Evolutionary conservation across 805 yeast genomes (phyloP).

Genomic region (Starmerella stellata): DNA sequence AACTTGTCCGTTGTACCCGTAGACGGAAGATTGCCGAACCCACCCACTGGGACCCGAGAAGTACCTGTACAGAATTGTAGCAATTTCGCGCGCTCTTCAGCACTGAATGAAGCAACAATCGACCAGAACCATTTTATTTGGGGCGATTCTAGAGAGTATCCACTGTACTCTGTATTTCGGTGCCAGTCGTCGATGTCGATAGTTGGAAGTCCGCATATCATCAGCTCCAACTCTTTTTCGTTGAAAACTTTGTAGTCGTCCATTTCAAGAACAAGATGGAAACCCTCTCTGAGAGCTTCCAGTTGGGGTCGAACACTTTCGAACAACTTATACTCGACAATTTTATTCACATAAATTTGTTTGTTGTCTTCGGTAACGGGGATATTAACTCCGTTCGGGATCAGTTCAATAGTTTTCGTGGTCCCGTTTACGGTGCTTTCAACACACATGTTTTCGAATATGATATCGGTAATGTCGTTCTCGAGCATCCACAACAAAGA

Average conservation of each 20-base stretch:
- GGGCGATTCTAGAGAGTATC: conserved; percentile 63
- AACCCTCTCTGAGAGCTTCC: conserved; percentile 65
- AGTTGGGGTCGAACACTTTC: conserved; percentile 74
- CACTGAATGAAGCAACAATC: conserved; percentile 84
- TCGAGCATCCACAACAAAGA: conserved; percentile 91
- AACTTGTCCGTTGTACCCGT: conserved; percentile 73
- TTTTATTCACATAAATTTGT: conserved; percentile 65
- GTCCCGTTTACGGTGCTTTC: conserved; percentile 46
- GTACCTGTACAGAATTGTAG: conserved; percentile 96
- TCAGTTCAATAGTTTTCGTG: conserved; percentile 72
- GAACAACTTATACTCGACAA: conserved; percentile 73
- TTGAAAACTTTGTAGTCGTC: conserved; percentile 74
- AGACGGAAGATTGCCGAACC: conserved; percentile 78
- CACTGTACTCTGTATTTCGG: conserved; percentile 57
- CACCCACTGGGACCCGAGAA: conserved; percentile 84
- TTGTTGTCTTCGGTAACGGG: conserved; percentile 83
- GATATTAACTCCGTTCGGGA: conserved; percentile 64
- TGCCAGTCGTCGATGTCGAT: conserved; percentile 95
- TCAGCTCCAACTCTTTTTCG: conserved; percentile 83
- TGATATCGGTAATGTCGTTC: conserved; percentile 87
- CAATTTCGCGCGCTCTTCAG: conserved; percentile 82
- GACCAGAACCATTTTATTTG: conserved; percentile 97
- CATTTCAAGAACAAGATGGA: conserved; percentile 74
- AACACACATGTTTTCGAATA: conserved; percentile 84
- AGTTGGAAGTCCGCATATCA: conserved; percentile 89